Evolutionary conservation across 129 eudicot genomes (phyloP).

Genomic region (Arctium lappa): DNA sequence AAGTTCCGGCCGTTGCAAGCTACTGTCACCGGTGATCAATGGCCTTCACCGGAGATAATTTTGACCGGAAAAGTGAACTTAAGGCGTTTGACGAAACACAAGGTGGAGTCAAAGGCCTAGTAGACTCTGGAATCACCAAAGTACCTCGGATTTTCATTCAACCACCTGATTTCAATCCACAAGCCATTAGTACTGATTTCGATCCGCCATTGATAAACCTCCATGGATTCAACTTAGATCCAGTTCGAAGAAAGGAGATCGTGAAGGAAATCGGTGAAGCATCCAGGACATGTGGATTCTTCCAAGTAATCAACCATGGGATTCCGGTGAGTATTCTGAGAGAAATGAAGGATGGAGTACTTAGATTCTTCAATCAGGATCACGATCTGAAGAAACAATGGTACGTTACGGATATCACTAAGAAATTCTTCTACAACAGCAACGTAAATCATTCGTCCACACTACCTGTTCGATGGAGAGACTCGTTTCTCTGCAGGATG

Average conservation of each 20-base stretch:
- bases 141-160: conserved; percentile 47
- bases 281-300: conserved; percentile 42
- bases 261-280: conserved; percentile 32
- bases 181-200: neutral
- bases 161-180: conserved; percentile 36
- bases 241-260: neutral
- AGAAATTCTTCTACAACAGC: conserved; percentile 34
- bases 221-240: conserved; percentile 4
- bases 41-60: conserved; percentile 1
- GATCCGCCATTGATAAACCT: conserved; percentile 38
- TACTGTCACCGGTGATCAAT: neutral
- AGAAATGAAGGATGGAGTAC: conserved; percentile 48
- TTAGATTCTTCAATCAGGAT: conserved; percentile 49
- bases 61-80: conserved; percentile 29
- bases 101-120: conserved; percentile 49
- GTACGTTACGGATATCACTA: conserved; percentile 41
- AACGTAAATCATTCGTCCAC: conserved; percentile 47
- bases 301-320: conserved; percentile 58
- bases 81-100: conserved; percentile 49
- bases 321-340: conserved; percentile 34
- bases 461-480: conserved; percentile 66
- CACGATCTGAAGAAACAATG: conserved; percentile 43
- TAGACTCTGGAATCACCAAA: conserved; percentile 40
- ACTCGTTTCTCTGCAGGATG: conserved; percentile 35
- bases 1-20: too few species aligned